Evolutionary conservation across 2,329 filamentous ascomycete species (phyloP).

Genomic region (Aspergillus felis): DNA sequence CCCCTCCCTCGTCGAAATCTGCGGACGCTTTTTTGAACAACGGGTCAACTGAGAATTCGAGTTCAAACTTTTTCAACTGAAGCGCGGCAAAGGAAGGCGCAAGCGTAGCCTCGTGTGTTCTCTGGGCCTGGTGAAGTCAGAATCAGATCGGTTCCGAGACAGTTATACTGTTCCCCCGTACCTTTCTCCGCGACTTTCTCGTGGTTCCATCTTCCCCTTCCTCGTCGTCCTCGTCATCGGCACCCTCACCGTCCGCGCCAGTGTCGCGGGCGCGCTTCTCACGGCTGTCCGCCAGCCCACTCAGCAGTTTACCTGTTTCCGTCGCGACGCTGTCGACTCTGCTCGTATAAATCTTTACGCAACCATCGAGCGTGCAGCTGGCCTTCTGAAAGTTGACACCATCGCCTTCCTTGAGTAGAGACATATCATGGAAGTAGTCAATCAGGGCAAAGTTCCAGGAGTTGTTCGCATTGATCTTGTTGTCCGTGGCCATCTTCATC

Average conservation of each 20-base stretch:
- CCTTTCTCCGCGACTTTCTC: slow-evolving; percentile 67
- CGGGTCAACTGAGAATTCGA: slow-evolving; percentile 94
- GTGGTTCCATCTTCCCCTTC: slow-evolving; percentile 51
- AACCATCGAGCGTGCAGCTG: slow-evolving; percentile 94
- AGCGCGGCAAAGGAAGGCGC: slow-evolving; percentile 82
- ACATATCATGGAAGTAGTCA: slow-evolving; percentile 99
- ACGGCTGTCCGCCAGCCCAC: slow-evolving; percentile 74
- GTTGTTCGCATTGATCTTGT: slow-evolving; percentile 97
- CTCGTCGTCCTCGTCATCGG: slow-evolving; percentile 53
- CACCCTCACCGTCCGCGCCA: slow-evolving; percentile 59
- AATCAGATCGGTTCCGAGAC: slow-evolving; percentile 13
- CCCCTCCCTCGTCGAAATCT: slow-evolving; percentile 96
- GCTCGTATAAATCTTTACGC: slow-evolving; percentile 98
- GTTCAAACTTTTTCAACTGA: slow-evolving; percentile 94
- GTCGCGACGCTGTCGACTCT: slow-evolving; percentile 97
- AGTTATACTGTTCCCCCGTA: slow-evolving; percentile 30
- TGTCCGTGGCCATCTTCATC: slow-evolving; percentile 99
- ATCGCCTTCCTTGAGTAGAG: slow-evolving; percentile 88
- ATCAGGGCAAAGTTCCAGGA: slow-evolving; percentile 99
- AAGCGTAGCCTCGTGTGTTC: slow-evolving; percentile 88
- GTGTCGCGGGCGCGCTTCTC: slow-evolving; percentile 66
- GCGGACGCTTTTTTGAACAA: slow-evolving; percentile 99
- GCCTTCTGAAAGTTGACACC: slow-evolving; percentile 98
- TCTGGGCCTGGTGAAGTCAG: slow-evolving; percentile 50
- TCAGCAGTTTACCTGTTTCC: slow-evolving; percentile 91